phyloP scores from a whole-genome alignment of 257 asterid genomes.

The Anisodus acutangulus region DNA sequence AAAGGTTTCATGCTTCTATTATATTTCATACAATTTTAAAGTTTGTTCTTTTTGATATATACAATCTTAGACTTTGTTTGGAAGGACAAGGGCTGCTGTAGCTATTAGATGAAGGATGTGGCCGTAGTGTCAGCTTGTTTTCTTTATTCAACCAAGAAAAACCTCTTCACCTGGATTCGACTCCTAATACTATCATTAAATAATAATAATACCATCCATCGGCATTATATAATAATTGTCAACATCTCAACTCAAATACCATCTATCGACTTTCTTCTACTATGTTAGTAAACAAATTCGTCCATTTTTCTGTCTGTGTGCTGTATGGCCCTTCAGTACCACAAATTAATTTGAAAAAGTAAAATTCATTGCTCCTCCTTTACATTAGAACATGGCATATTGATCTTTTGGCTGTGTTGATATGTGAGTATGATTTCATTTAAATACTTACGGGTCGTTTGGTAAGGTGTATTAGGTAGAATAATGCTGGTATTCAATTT shows the following conservation, averaged over 20 bases:
- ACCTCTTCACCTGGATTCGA: too few relatives aligned
- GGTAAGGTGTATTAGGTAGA: too few relatives aligned
- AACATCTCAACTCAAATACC: neutral
- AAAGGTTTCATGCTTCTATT: neutral
- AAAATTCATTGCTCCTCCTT: neutral
- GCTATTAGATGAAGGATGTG: neutral
- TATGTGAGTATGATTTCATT: neutral
- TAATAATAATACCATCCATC: too few relatives aligned
- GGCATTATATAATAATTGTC: neutral
- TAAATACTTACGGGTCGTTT: neutral
- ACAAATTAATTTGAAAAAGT: too few relatives aligned
- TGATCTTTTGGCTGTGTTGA: neutral
- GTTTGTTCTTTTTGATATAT: too few relatives aligned
- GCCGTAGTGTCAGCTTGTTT: neutral
- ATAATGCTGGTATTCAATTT: too few relatives aligned
- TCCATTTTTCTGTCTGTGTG: neutral
- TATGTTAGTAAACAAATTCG: neutral
- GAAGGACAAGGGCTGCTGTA: neutral
- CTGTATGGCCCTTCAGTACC: neutral
- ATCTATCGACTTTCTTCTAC: neutral
- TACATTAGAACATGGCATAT: neutral
- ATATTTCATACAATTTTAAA: too few relatives aligned
- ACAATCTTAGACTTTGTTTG: neutral
- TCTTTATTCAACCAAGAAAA: neutral
- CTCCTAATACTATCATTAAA: too few relatives aligned